A percentile compares a stretch with the other conserved stretches of the same genome.
Evolutionary conservation across 2,329 filamentous ascomycete species (phyloP).

Genomic region (Penicillium sclerotiorum): DNA sequence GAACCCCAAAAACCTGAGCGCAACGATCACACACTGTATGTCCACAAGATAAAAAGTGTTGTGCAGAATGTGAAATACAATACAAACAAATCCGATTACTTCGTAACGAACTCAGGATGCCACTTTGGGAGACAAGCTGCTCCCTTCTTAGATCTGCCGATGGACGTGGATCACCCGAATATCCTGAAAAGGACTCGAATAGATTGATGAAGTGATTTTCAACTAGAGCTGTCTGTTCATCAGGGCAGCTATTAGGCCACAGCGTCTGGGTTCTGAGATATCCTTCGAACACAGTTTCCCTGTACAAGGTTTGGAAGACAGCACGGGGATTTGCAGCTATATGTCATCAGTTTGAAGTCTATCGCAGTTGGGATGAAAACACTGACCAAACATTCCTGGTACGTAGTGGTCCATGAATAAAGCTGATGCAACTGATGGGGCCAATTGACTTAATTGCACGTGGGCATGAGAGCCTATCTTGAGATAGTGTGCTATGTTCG

Average conservation of each 20-base stretch:
- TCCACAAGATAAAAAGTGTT: constrained; percentile 23
- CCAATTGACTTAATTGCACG: constrained; percentile 2
- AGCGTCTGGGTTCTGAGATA: background rate
- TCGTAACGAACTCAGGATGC: constrained; percentile 15
- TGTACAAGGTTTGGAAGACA: constrained; percentile 14
- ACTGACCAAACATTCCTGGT: constrained; percentile 18
- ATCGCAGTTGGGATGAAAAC: background rate
- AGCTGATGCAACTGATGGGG: constrained; percentile 15
- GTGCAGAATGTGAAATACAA: constrained; percentile 17
- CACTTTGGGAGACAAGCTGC: constrained; percentile 10
- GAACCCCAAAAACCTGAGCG: constrained; percentile 19
- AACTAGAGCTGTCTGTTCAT: too few species aligned
- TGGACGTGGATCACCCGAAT: background rate
- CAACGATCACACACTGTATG: constrained; percentile 27
- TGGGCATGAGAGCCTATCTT: constrained; percentile 5
- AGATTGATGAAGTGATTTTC: background rate
- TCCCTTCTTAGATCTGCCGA: constrained; percentile 1
- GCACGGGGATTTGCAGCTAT: background rate
- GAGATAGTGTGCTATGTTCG: constrained; percentile 16
- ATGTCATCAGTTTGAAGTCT: constrained; percentile 1
- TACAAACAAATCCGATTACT: constrained; percentile 24
- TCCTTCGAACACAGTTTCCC: background rate
- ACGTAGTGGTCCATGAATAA: constrained; percentile 29
- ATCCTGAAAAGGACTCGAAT: background rate
- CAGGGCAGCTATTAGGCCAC: background rate